Percentiles rank a stretch among this genome's conserved stretches.
phyloP scores from a whole-genome alignment of 2,329 filamentous ascomycete genomes.

The Fonsecaea pedrosoi region DNA sequence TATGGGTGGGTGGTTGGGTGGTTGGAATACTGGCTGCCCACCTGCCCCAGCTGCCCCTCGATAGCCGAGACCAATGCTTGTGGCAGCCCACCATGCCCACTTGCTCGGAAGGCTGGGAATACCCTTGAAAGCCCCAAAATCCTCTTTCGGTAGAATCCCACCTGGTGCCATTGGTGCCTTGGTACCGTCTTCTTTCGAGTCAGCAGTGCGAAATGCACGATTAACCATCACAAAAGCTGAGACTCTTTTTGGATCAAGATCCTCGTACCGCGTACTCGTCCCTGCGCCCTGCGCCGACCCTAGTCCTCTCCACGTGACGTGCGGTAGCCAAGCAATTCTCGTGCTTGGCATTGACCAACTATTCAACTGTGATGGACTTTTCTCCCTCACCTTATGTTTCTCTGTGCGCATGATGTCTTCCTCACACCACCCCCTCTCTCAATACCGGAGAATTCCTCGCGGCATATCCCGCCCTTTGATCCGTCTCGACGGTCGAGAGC shows the following conservation, averaged over 20 bases:
- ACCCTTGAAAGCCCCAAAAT: neutral
- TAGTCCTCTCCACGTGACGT: neutral
- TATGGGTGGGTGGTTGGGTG: neutral
- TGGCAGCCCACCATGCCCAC: neutral
- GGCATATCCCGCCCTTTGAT: neutral
- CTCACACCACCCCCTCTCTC: neutral
- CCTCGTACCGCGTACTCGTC: neutral
- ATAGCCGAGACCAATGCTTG: neutral
- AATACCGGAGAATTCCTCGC: neutral
- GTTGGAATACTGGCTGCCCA: neutral
- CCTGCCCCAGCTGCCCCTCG: conserved; percentile 2
- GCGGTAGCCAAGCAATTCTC: neutral
- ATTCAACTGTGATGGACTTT: neutral
- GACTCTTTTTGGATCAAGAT: too few relatives aligned
- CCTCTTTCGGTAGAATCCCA: neutral
- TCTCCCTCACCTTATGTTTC: neutral
- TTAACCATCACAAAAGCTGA: too few relatives aligned
- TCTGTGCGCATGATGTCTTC: neutral
- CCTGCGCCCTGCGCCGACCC: neutral
- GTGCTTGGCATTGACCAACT: neutral
- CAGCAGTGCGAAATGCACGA: too few relatives aligned
- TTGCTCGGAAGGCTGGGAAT: neutral
- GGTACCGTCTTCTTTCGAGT: too few relatives aligned
- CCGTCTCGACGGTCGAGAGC: neutral
- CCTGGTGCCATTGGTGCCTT: neutral